Evolutionary conservation across 2,329 filamentous ascomycete genomes (phyloP).

Genomic region (Apiospora hydei): DNA sequence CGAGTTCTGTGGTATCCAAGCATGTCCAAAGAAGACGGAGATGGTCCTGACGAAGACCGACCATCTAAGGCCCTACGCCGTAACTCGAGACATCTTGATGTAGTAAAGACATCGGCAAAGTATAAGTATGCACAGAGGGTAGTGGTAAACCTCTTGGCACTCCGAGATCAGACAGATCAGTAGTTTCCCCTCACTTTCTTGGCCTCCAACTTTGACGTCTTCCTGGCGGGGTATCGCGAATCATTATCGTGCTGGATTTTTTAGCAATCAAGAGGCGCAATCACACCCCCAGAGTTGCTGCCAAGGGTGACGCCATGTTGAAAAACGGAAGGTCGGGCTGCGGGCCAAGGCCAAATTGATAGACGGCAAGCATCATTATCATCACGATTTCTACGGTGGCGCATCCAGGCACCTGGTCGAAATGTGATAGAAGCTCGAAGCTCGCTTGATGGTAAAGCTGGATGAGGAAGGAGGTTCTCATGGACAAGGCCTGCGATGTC

Average conservation of each 20-base stretch:
- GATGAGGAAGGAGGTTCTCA: conserved; percentile 2
- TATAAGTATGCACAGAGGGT: background rate
- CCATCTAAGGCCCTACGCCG: background rate
- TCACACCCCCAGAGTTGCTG: background rate
- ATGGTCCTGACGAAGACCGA: too few relatives aligned
- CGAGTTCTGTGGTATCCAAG: too few relatives aligned
- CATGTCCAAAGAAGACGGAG: too few relatives aligned
- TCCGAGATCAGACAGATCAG: background rate
- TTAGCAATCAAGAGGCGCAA: too few relatives aligned
- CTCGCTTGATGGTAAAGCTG: background rate
- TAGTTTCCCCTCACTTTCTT: background rate
- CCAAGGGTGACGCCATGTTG: background rate
- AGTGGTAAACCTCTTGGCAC: background rate
- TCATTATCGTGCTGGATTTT: background rate
- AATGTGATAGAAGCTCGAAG: background rate
- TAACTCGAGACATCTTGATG: background rate
- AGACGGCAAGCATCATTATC: background rate
- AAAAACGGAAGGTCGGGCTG: conserved; percentile 5
- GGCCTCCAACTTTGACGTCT: background rate
- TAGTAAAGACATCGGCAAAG: background rate
- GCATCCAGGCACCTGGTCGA: background rate
- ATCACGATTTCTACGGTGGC: background rate
- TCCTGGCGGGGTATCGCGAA: conserved; percentile 9
- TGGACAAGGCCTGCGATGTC: background rate
- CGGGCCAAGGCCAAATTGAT: background rate